Evolutionary conservation across 768 basidiomycete genomes (phyloP).

Genomic region (Tylopilus sp.): DNA sequence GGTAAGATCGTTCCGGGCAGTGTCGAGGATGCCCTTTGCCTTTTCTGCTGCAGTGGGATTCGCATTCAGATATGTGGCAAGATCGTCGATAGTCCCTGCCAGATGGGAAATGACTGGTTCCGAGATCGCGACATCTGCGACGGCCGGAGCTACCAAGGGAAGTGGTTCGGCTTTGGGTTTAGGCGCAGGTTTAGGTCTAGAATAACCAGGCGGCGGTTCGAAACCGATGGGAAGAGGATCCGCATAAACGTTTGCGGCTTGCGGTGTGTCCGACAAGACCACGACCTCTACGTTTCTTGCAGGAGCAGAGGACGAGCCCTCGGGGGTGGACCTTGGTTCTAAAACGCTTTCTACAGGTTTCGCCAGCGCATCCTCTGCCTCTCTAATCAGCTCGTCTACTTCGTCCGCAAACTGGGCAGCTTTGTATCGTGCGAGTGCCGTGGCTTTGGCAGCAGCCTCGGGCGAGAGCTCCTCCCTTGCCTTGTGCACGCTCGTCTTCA

Average conservation of each 20-base stretch:
- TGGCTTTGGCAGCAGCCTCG: conserved; percentile 33
- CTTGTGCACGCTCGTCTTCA: conserved; percentile 50
- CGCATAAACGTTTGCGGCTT: conserved; percentile 45
- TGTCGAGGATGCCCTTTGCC: conserved; percentile 71
- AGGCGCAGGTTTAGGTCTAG: conserved; percentile 54
- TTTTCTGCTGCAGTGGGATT: conserved; percentile 66
- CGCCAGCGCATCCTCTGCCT: conserved; percentile 71
- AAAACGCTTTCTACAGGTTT: conserved; percentile 34
- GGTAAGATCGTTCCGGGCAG: conserved; percentile 78
- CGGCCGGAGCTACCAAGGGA: conserved; percentile 78
- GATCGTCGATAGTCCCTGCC: conserved; percentile 87
- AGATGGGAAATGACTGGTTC: conserved; percentile 95
- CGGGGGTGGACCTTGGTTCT: conserved; percentile 20
- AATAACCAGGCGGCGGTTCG: conserved; percentile 90
- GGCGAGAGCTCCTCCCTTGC: conserved; percentile 28
- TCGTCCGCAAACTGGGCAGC: conserved; percentile 56
- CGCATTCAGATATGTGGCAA: conserved; percentile 77
- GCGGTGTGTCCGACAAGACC: conserved; percentile 22
- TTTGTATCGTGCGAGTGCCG: conserved; percentile 43
- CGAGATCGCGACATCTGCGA: conserved; percentile 65
- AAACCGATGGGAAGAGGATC: conserved; percentile 86
- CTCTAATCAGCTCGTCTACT: conserved; percentile 60
- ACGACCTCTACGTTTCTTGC: conserved; percentile 25
- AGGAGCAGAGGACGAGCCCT: conserved; percentile 20
- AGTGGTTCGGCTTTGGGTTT: conserved; percentile 41